A percentile compares a stretch with the other conserved stretches of the same genome.
phyloP scores from a whole-genome alignment of 768 basidiomycete genomes.

The Suillus placidus region DNA sequence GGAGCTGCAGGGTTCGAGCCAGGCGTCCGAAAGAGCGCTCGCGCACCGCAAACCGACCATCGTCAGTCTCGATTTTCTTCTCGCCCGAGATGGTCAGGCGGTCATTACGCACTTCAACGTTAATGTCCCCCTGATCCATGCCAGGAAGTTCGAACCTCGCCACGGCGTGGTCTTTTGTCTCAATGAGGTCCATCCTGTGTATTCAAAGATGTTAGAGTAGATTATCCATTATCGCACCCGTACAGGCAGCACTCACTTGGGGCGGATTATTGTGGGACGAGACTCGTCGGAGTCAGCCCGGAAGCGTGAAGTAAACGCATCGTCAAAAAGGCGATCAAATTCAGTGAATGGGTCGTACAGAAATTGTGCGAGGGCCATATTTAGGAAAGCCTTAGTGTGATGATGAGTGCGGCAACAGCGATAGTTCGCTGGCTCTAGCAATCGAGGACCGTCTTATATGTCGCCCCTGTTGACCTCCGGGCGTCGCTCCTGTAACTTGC shows the following conservation, averaged over 20 bases:
- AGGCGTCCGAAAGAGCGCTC: conserved; percentile 51
- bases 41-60: conserved; percentile 42
- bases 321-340: conserved; percentile 48
- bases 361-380: conserved; percentile 32
- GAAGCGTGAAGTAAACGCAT: conserved; percentile 32
- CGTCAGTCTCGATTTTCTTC: conserved; percentile 35
- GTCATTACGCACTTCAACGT: conserved; percentile 49
- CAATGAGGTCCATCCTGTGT: conserved; percentile 49
- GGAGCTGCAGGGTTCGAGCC: conserved; percentile 47
- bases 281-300: conserved; percentile 5
- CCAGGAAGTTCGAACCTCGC: conserved; percentile 61
- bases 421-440: neutral
- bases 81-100: conserved; percentile 53
- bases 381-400: neutral
- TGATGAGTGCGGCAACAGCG: neutral
- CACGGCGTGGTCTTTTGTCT: conserved; percentile 48
- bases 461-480: neutral
- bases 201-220: neutral
- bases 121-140: conserved; percentile 49
- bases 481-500: neutral
- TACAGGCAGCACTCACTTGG: conserved; percentile 23
- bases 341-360: conserved; percentile 47
- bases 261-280: conserved; percentile 14
- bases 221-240: too few relatives aligned
- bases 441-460: neutral